Evolutionary conservation across 106 monocot genomes (phyloP).

Genomic region (Dendrobium officinale): DNA sequence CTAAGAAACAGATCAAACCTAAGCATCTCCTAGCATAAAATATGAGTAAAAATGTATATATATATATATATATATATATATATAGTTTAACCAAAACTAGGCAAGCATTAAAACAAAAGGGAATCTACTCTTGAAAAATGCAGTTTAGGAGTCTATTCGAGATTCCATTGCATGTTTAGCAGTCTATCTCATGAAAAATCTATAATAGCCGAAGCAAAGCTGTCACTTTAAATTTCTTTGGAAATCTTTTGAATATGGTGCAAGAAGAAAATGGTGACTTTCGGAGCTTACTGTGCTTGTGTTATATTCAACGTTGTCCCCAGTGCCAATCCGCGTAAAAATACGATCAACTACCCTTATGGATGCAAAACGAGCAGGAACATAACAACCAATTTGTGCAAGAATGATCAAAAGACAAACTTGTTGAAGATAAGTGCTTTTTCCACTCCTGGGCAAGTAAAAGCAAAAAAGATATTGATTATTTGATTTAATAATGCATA

Average conservation of each 20-base stretch:
- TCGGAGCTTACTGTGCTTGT: slow-evolving; percentile 71
- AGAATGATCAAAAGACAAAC: slow-evolving; percentile 83
- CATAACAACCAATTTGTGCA: slow-evolving; percentile 94
- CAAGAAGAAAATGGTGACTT: slow-evolving; percentile 3
- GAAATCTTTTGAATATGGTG: not conserved
- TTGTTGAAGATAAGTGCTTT: slow-evolving; percentile 98
- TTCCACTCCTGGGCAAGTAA: slow-evolving; percentile 74
- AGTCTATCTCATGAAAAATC: not conserved
- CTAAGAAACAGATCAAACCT: not conserved
- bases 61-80: no score
- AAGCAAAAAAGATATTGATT: slow-evolving; percentile 1
- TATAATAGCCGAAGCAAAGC: not conserved
- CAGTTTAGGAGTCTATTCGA: not conserved
- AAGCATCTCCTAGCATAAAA: not conserved
- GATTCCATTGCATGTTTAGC: not conserved
- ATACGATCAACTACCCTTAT: slow-evolving; percentile 84
- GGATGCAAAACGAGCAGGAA: slow-evolving; percentile 95
- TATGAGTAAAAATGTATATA: not conserved
- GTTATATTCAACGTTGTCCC: slow-evolving; percentile 84
- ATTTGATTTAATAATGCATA: not conserved
- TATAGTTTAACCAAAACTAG: not conserved
- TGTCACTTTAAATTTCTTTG: not conserved
- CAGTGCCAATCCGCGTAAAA: slow-evolving; percentile 87
- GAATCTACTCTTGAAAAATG: not conserved
- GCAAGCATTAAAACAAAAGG: not conserved